Percentiles rank a stretch among this genome's conserved stretches.
Conservation (phyloP, 2,329 filamentous ascomycete genomes). For the Colletotrichum graminicola region DNA sequence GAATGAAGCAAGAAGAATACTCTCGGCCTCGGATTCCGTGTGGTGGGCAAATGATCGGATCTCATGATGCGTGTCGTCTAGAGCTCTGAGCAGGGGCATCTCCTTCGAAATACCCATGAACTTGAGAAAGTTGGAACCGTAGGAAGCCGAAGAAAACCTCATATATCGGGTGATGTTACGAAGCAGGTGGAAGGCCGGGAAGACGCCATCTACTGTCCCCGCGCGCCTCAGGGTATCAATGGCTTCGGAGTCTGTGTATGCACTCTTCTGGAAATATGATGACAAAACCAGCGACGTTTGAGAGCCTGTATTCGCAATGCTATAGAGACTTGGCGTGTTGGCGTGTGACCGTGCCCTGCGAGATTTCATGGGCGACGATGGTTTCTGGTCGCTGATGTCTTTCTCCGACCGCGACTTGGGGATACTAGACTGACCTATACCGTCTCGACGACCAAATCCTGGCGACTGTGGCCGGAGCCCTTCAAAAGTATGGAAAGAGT, state of each 20-base stretch:
- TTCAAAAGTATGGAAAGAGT: slow-evolving; percentile 63
- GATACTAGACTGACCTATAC: slow-evolving; percentile 48
- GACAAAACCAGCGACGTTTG: slow-evolving; percentile 66
- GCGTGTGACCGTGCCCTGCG: slow-evolving; percentile 50
- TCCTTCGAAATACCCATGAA: slow-evolving; percentile 71
- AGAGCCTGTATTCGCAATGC: slow-evolving; percentile 67
- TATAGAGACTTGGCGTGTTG: slow-evolving; percentile 70
- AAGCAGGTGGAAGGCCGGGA: slow-evolving; percentile 70
- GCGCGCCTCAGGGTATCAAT: slow-evolving; percentile 63
- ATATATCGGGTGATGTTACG: slow-evolving; percentile 75
- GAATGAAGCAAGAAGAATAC: slow-evolving; percentile 76
- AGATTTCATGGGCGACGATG: slow-evolving; percentile 38
- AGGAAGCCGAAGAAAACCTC: slow-evolving; percentile 75
- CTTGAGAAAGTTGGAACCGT: slow-evolving; percentile 73
- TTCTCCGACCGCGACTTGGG: slow-evolving; percentile 52
- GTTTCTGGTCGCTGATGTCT: slow-evolving; percentile 45
- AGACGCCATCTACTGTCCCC: slow-evolving; percentile 69
- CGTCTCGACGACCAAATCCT: slow-evolving; percentile 48
- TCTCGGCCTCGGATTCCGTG: slow-evolving; percentile 68
- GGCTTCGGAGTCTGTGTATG: slow-evolving; percentile 62
- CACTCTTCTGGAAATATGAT: slow-evolving; percentile 61
- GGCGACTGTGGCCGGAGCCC: slow-evolving; percentile 61
- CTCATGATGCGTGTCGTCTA: slow-evolving; percentile 68
- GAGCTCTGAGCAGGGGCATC: slow-evolving; percentile 55
- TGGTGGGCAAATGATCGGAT: slow-evolving; percentile 74